Percentiles rank a stretch among this genome's conserved stretches.
These are phyloP conservation scores for Penicillium soppii DNA, from an alignment of 495 filamentous ascomycete species.

Conservation along the genomic window DNA sequence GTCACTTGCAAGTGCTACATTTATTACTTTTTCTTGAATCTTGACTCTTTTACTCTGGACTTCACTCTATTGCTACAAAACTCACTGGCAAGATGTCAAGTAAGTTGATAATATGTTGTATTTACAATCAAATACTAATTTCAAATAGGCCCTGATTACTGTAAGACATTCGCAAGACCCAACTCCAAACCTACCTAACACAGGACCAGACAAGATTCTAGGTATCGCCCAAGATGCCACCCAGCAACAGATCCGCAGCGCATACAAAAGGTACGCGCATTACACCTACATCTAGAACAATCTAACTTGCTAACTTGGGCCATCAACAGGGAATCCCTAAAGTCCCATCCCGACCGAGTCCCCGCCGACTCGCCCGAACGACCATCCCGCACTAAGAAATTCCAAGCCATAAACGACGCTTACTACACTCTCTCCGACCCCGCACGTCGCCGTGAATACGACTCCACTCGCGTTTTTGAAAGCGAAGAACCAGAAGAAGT, in stretches of 20 bases:
- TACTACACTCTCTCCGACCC: conserved; percentile 93
- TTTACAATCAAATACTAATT: conserved; percentile 3
- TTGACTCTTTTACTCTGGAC: neutral
- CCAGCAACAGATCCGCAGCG: conserved; percentile 84
- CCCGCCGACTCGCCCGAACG: conserved; percentile 82
- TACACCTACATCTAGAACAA: neutral
- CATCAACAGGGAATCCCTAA: conserved; percentile 75
- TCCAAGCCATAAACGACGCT: conserved; percentile 96
- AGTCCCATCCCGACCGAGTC: conserved; percentile 92
- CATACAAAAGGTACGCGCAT: conserved; percentile 78
- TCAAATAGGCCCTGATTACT: conserved; percentile 21
- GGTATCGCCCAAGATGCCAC: conserved; percentile 72
- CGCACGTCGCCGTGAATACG: conserved; percentile 81
- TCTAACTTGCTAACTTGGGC: no score
- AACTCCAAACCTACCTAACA: conserved; percentile 3
- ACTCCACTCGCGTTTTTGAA: conserved; percentile 61
- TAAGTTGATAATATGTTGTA: conserved; percentile 8
- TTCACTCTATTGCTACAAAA: neutral
- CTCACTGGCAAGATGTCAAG: conserved; percentile 25
- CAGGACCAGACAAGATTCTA: conserved; percentile 59
- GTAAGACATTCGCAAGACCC: conserved; percentile 7
- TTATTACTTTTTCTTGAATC: no score
- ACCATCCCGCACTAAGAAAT: conserved; percentile 76
- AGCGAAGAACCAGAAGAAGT: conserved; percentile 62
- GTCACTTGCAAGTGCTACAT: no score